Conservation (phyloP, 2,329 filamentous ascomycete genomes). For the Thielaviopsis populi region DNA sequence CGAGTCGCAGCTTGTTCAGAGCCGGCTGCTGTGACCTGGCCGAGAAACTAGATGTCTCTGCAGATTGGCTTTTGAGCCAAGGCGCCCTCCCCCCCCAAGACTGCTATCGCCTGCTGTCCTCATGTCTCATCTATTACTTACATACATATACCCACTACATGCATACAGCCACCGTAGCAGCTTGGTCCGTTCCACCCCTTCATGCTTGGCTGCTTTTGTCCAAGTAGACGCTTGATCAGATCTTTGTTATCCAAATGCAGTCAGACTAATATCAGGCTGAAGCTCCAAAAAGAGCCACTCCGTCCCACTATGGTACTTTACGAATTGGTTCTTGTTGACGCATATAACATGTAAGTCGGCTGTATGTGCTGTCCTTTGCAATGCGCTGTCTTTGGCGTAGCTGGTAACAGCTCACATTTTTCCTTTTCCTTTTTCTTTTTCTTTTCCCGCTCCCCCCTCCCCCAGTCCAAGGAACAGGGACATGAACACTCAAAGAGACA, state of each 20-base stretch:
- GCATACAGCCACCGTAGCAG: not conserved
- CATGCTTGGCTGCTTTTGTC: not conserved
- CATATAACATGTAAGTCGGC: not conserved
- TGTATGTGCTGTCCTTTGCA: conserved; percentile 1
- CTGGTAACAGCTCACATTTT: not conserved
- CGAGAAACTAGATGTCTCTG: not conserved
- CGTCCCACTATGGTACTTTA: not conserved
- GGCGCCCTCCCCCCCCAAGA: too few relatives aligned
- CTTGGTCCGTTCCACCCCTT: not conserved
- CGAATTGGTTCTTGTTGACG: not conserved
- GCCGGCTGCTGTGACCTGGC: not conserved
- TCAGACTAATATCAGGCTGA: not conserved
- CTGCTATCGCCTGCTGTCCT: too few relatives aligned
- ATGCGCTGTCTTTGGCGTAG: not conserved
- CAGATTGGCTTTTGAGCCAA: not conserved
- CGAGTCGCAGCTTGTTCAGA: not conserved
- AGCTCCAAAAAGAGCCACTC: not conserved
- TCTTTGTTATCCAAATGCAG: not conserved
- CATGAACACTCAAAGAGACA: not conserved
- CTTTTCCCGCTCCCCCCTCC: too few relatives aligned
- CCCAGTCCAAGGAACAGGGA: not conserved
- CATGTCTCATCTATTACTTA: not conserved
- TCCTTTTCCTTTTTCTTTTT: not conserved
- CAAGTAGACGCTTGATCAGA: not conserved
- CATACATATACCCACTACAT: not conserved